Evolutionary conservation across 257 asterid genomes (phyloP), one percentile per base, ranked within the genome.

Genomic region (Jacaranda mimosifolia): DNA sequence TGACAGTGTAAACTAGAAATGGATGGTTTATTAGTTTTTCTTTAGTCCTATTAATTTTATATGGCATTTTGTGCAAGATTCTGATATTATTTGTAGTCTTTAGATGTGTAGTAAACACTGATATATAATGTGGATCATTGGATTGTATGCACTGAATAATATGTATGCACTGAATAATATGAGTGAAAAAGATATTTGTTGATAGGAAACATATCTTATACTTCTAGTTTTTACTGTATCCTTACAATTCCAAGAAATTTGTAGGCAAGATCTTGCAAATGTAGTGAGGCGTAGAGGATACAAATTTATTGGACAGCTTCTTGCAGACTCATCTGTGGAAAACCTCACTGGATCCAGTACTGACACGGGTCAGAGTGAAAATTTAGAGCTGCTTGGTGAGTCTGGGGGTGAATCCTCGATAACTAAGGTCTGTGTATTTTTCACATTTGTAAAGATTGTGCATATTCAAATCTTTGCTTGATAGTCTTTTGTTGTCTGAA

Each of bases 211-310:
- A 71, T 45, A 48, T 45, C 35, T 74, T 73, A 68, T 62, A 51
- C 66, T 68, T 72, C 19, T 60, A 59, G 53, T 66, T 71, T 72
- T 63, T 59, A 69, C 46, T 38, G 65, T 57, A 63, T 81, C 42
- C 40, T 52, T 55, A 45, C 32, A 19, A 45, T 73, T 63, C 46
- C 8, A 12, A 1, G 53, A 76, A 64, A 46, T 63, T 45, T 74
- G 78, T 72, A 82, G 86, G 73, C 77, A 78, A 57, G 97, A 94
- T 87, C 97, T 94, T 79, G 97, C 98, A 10, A 87, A 95, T 73
- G 76, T 95, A 38, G 98, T 95, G 74, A 84, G 99, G 84, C 89
- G 98, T 78, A 86, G 99, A 87, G 99, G 99, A 72, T 93, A 95
- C 79, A 90, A 90, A 66, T 84, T 86, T 58, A 83, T 95, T 38